phyloP scores from a whole-genome alignment of 768 basidiomycete species.

The Dendrothele bispora region DNA sequence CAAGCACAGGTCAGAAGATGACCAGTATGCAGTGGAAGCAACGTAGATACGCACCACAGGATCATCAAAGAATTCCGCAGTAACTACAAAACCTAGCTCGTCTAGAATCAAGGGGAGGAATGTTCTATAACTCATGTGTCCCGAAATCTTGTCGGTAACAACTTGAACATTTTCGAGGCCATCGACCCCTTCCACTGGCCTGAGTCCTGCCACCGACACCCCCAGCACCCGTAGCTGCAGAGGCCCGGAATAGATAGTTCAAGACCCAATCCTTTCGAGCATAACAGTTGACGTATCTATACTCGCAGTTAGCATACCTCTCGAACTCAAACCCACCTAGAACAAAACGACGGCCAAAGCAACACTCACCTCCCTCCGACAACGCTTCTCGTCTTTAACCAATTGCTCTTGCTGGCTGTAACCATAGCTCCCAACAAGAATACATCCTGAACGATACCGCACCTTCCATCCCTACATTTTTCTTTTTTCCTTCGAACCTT shows the following conservation, averaged over 20 bases:
- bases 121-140: slow-evolving; percentile 93
- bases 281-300: slow-evolving; percentile 89
- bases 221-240: slow-evolving; percentile 61
- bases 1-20: slow-evolving; percentile 1
- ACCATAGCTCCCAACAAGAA: slow-evolving; percentile 92
- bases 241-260: slow-evolving; percentile 94
- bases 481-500: too few relatives aligned
- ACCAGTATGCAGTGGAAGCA: too few relatives aligned
- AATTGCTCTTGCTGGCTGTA: slow-evolving; percentile 73
- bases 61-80: slow-evolving; percentile 94
- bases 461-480: too few relatives aligned
- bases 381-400: slow-evolving; percentile 81
- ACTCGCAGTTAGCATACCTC: too few relatives aligned
- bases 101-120: slow-evolving; percentile 96
- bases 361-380: slow-evolving; percentile 90
- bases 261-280: slow-evolving; percentile 96
- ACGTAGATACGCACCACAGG: slow-evolving; percentile 67
- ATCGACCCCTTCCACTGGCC: slow-evolving; percentile 80
- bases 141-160: slow-evolving; percentile 91
- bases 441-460: slow-evolving; percentile 95
- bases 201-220: slow-evolving; percentile 90
- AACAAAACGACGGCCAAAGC: too few relatives aligned
- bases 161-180: slow-evolving; percentile 96
- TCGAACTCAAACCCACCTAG: too few relatives aligned
- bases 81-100: slow-evolving; percentile 92